Percentiles rank a stretch among this genome's conserved stretches.
These are phyloP conservation scores for Lactarius hengduanensis DNA, from an alignment of 768 basidiomycete species.

Conservation along the genomic window DNA sequence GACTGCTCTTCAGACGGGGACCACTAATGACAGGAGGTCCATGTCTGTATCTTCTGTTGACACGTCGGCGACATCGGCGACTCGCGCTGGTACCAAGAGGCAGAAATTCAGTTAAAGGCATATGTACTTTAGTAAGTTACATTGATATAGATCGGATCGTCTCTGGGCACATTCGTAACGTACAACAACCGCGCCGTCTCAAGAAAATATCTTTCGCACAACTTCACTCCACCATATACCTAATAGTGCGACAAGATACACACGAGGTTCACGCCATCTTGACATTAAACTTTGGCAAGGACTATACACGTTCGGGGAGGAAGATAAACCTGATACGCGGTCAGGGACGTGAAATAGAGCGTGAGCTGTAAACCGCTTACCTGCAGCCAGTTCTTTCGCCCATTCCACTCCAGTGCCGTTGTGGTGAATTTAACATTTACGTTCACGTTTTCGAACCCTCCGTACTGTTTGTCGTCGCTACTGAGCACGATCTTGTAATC, in stretches of 20 bases:
- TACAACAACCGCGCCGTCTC: constrained; percentile 9
- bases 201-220: constrained; percentile 4
- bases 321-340: constrained; percentile 57
- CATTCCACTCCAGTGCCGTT: constrained; percentile 87
- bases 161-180: not conserved
- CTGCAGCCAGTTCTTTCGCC: constrained; percentile 87
- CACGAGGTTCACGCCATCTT: not conserved
- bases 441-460: constrained; percentile 82
- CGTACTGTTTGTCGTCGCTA: constrained; percentile 85
- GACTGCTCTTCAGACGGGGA: constrained; percentile 22
- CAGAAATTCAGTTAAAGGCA: constrained; percentile 28
- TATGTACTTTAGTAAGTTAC: constrained; percentile 8
- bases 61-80: constrained; percentile 38
- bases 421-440: constrained; percentile 69
- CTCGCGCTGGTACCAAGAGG: constrained; percentile 29
- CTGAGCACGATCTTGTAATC: constrained; percentile 79
- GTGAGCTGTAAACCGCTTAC: constrained; percentile 41
- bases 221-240: not conserved
- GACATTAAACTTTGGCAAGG: constrained; percentile 45
- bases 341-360: constrained; percentile 8
- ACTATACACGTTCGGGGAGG: constrained; percentile 67
- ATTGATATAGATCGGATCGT: constrained; percentile 13
- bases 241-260: not conserved
- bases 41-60: constrained; percentile 77
- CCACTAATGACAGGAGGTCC: constrained; percentile 49